Evolutionary conservation across 1,284 basidiomycete genomes (phyloP).

Genomic region (Moniliophthora roreri): DNA sequence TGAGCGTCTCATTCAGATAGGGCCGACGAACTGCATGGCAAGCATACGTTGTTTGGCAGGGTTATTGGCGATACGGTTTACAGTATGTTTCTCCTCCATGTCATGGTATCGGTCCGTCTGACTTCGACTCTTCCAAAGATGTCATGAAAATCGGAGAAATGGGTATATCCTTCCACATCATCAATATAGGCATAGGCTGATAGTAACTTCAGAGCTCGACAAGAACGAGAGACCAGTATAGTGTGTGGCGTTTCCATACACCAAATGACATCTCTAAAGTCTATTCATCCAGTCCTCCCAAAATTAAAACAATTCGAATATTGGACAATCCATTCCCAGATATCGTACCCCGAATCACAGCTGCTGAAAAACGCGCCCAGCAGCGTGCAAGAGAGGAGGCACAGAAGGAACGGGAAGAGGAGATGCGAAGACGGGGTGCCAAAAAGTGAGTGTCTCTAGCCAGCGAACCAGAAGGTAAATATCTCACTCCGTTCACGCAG

Average conservation of each 20-base stretch:
- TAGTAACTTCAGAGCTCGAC: constrained; percentile 66
- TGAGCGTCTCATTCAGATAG: constrained; percentile 50
- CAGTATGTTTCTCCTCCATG: constrained; percentile 52
- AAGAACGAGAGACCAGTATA: constrained; percentile 84
- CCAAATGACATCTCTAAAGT: background rate
- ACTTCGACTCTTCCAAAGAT: constrained; percentile 46
- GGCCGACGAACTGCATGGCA: constrained; percentile 86
- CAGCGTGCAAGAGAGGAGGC: constrained; percentile 75
- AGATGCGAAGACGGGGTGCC: constrained; percentile 68
- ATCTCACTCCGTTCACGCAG: constrained; percentile 36
- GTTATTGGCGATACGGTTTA: constrained; percentile 83
- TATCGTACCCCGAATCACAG: constrained; percentile 95
- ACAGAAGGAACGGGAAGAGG: constrained; percentile 77
- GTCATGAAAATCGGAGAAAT: constrained; percentile 88
- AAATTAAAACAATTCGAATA: constrained; percentile 82
- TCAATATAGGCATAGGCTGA: background rate
- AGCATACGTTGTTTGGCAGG: constrained; percentile 86
- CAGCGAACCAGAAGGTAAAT: background rate
- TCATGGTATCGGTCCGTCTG: background rate
- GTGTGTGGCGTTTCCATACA: constrained; percentile 42
- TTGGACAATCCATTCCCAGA: constrained; percentile 94
- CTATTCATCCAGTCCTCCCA: constrained; percentile 68
- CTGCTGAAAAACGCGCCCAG: constrained; percentile 84
- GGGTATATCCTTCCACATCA: constrained; percentile 44
- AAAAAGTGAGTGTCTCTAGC: constrained; percentile 66